Percentiles rank a stretch among this genome's conserved stretches.
phyloP scores from a whole-genome alignment of 2,329 filamentous ascomycete genomes.

The Botrytis paeoniae region DNA sequence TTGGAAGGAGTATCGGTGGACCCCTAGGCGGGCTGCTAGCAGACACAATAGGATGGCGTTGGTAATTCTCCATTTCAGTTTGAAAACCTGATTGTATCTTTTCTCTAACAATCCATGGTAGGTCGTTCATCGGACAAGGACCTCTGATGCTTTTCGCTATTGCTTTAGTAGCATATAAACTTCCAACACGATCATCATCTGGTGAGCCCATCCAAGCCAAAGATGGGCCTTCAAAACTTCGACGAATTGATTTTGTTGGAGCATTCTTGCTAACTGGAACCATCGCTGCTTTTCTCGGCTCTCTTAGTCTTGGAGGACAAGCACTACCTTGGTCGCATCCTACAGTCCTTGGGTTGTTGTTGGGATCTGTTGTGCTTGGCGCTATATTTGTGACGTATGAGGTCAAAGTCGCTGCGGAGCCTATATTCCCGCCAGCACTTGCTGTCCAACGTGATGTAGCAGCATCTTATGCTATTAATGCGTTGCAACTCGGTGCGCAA shows the following conservation, averaged over 20 bases:
- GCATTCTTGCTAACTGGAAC: conserved; percentile 48
- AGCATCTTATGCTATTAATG: conserved; percentile 50
- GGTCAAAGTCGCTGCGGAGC: conserved; percentile 48
- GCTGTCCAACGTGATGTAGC: conserved; percentile 52
- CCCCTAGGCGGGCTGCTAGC: conserved; percentile 70
- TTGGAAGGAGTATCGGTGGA: conserved; percentile 65
- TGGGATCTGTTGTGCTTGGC: conserved; percentile 34
- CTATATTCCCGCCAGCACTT: conserved; percentile 57
- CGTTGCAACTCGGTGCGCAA: conserved; percentile 56
- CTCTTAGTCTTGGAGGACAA: conserved; percentile 50
- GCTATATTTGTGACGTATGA: conserved; percentile 37
- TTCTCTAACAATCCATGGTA: conserved; percentile 30
- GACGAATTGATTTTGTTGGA: conserved; percentile 70
- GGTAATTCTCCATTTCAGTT: conserved; percentile 44
- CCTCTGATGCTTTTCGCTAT: conserved; percentile 67
- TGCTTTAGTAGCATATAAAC: conserved; percentile 57
- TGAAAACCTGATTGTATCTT: neutral
- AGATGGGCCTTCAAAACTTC: conserved; percentile 64
- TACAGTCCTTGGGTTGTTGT: conserved; percentile 38
- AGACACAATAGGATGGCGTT: conserved; percentile 72
- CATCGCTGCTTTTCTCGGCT: conserved; percentile 40
- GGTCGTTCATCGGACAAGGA: conserved; percentile 69
- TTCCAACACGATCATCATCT: conserved; percentile 38
- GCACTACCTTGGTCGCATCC: conserved; percentile 41
- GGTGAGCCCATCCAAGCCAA: conserved; percentile 57